Conservation (phyloP, 2,329 filamentous ascomycete genomes). For the Dactylella cylindrospora region DNA sequence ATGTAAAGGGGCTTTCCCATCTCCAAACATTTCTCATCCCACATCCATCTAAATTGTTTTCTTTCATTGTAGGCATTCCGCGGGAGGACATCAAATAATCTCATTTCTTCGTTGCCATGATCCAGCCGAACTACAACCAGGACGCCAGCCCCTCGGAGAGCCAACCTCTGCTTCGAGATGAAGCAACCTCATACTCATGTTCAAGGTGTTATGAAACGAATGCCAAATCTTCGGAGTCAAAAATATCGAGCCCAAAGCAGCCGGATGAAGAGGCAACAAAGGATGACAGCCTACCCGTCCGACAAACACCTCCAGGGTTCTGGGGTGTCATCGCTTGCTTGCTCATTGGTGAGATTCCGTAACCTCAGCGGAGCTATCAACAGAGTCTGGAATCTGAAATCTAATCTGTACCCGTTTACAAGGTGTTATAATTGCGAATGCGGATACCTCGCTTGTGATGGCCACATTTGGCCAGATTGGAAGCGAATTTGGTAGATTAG, state of each 20-base stretch:
- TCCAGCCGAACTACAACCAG: constrained; percentile 4
- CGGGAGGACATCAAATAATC: no score
- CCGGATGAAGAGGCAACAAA: neutral
- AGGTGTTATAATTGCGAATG: constrained; percentile 68
- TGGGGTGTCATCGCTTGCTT: constrained; percentile 38
- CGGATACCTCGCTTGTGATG: constrained; percentile 65
- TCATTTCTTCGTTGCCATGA: constrained; percentile 8
- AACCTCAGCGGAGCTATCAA: neutral
- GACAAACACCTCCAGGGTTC: constrained; percentile 24
- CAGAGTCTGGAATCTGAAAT: neutral
- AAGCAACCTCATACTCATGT: neutral
- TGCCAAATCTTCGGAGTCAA: neutral
- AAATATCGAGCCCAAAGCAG: neutral
- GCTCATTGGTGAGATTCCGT: constrained; percentile 20
- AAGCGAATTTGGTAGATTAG: constrained; percentile 58
- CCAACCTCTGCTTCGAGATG: constrained; percentile 6
- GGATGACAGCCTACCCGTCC: neutral
- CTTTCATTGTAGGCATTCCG: no score
- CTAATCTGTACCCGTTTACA: neutral
- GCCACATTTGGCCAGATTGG: constrained; percentile 64
- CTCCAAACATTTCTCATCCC: no score
- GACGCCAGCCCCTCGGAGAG: constrained; percentile 10
- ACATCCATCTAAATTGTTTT: no score
- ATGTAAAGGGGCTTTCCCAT: no score
- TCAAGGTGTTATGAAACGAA: constrained; percentile 3